Evolutionary conservation across 169 alveolate species (phyloP).

Genomic region (Plasmodium malariae): DNA sequence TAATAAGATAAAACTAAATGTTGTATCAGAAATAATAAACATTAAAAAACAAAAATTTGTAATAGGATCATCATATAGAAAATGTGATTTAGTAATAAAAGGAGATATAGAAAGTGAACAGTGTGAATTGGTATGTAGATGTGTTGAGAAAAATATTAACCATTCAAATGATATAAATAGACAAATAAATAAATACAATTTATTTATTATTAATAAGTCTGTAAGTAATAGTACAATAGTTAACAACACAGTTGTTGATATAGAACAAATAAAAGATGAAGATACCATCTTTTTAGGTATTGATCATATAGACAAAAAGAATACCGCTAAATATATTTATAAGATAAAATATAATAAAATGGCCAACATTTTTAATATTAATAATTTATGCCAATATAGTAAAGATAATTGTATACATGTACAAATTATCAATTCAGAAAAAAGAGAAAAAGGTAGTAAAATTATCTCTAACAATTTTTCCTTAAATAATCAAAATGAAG

Average conservation of each 20-base stretch:
- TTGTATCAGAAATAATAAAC: constrained; percentile 39
- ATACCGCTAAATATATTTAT: constrained; percentile 59
- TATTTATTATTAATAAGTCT: constrained; percentile 66
- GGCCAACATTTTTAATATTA: constrained; percentile 63
- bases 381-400: constrained; percentile 19
- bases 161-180: constrained; percentile 40
- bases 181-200: constrained; percentile 69
- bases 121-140: constrained; percentile 60
- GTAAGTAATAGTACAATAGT: constrained; percentile 27
- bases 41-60: constrained; percentile 66
- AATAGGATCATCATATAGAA: constrained; percentile 54
- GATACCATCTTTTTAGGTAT: constrained; percentile 54
- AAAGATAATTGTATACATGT: constrained; percentile 14
- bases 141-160: constrained; percentile 62
- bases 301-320: constrained; percentile 24
- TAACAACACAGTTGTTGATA: constrained; percentile 37
- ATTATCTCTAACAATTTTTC: constrained; percentile 58
- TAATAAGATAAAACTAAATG: constrained; percentile 42
- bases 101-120: constrained; percentile 73
- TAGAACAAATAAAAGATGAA: constrained; percentile 70
- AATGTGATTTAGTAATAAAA: constrained; percentile 58
- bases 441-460: constrained; percentile 40
- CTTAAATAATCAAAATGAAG: constrained; percentile 35
- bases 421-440: constrained; percentile 9
- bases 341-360: constrained; percentile 59